phyloP scores from a whole-genome alignment of 2,329 filamentous ascomycete species.

The Aspergillus alliaceus region DNA sequence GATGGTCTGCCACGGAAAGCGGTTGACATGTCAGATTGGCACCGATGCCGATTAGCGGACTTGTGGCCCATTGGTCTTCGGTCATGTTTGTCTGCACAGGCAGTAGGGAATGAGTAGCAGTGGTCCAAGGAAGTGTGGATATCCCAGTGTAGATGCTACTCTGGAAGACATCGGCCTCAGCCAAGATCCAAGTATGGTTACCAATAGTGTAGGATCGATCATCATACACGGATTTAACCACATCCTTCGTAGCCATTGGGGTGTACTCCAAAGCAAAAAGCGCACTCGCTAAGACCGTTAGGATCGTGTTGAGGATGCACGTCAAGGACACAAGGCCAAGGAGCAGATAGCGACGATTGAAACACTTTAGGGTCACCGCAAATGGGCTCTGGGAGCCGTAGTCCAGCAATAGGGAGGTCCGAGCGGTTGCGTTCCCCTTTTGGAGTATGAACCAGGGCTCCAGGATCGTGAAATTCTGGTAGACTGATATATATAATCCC shows the following conservation, averaged over 20 bases:
- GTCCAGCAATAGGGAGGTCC: constrained; percentile 5
- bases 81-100: constrained; percentile 8
- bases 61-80: constrained; percentile 7
- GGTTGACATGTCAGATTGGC: not conserved
- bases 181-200: constrained; percentile 1
- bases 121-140: constrained; percentile 16
- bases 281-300: constrained; percentile 4
- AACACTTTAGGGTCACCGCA: constrained; percentile 3
- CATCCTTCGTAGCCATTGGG: not conserved
- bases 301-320: constrained; percentile 5
- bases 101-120: constrained; percentile 5
- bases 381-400: constrained; percentile 7
- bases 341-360: constrained; percentile 4
- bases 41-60: constrained; percentile 7
- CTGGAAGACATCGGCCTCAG: constrained; percentile 6
- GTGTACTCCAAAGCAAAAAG: constrained; percentile 4
- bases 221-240: constrained; percentile 3
- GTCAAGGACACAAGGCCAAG: constrained; percentile 7
- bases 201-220: not conserved
- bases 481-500: constrained; percentile 5
- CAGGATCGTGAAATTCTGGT: constrained; percentile 6
- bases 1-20: not conserved
- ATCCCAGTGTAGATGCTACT: constrained; percentile 9
- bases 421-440: constrained; percentile 4
- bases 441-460: constrained; percentile 9